Evolutionary conservation across 192 early-diverging fungal genomes (phyloP).

Genomic region (Linnemannia hyalina): DNA sequence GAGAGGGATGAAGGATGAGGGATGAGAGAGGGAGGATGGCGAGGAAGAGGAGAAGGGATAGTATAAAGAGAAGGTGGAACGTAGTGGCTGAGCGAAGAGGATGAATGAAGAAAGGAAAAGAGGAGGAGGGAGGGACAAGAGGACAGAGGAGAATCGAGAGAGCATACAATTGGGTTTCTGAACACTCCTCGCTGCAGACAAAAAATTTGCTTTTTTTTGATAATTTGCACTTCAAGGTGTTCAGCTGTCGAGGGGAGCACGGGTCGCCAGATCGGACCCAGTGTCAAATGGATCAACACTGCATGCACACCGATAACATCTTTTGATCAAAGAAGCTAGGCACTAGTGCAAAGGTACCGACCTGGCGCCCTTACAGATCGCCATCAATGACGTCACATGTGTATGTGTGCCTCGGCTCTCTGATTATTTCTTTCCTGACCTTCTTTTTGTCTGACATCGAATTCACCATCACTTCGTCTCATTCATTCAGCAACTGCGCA

Average conservation of each 20-base stretch:
- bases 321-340: not conserved
- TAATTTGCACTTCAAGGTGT: not conserved
- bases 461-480: too few relatives aligned
- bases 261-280: not conserved
- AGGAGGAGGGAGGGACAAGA: not conserved
- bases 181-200: too few relatives aligned
- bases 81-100: not conserved
- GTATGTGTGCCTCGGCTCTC: too few relatives aligned
- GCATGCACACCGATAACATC: not conserved
- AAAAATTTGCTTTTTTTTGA: not conserved
- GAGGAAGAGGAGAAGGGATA: not conserved
- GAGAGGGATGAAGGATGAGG: not conserved
- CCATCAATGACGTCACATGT: not conserved
- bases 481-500: slow-evolving; percentile 3
- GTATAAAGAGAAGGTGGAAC: not conserved
- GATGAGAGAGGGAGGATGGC: not conserved
- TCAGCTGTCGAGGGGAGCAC: too few relatives aligned
- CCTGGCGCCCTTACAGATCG: not conserved
- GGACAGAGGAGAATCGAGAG: too few relatives aligned
- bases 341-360: not conserved
- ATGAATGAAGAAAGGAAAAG: not conserved
- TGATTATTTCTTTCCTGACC: too few relatives aligned
- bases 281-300: not conserved
- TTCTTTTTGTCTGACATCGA: not conserved
- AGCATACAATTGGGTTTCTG: too few relatives aligned